Evolutionary conservation across 768 basidiomycete genomes (phyloP).

Genomic region (Termitomyces bulborhizus): DNA sequence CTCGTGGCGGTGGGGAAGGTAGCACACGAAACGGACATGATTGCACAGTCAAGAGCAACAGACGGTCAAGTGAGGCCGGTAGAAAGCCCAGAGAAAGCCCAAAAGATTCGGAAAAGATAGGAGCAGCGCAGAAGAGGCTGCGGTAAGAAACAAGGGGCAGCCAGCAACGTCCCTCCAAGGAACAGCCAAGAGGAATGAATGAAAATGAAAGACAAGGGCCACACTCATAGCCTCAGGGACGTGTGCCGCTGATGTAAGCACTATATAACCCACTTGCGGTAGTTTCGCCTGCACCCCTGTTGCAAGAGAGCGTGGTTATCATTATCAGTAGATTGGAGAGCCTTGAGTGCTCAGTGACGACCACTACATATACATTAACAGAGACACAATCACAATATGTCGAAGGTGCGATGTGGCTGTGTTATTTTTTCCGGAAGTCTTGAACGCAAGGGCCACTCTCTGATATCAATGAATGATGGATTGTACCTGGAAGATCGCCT

Average conservation of each 20-base stretch:
- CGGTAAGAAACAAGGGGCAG: slow-evolving; percentile 2
- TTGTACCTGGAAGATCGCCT: background rate
- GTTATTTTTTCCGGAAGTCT: background rate
- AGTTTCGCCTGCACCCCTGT: background rate
- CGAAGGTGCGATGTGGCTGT: slow-evolving; percentile 3
- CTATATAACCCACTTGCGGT: background rate
- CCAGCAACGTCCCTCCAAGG: slow-evolving; percentile 10
- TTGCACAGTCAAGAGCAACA: slow-evolving; percentile 6
- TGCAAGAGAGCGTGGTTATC: background rate
- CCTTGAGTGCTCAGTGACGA: background rate
- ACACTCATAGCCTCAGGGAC: slow-evolving; percentile 13
- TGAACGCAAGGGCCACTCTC: background rate
- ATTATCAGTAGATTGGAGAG: background rate
- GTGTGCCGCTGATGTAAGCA: slow-evolving; percentile 12
- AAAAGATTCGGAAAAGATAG: background rate
- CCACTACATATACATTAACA: background rate
- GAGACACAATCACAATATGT: background rate
- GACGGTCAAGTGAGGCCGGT: slow-evolving; percentile 5
- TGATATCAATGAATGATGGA: background rate
- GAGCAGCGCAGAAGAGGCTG: slow-evolving; percentile 5
- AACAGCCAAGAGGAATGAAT: slow-evolving; percentile 1
- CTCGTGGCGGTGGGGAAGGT: slow-evolving; percentile 37
- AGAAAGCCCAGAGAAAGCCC: background rate
- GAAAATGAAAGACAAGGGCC: slow-evolving; percentile 8
- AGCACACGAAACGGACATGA: slow-evolving; percentile 33